Base-by-base conservation (phyloP, 331 rosid genomes). In the Pyracantha coccinea region DNA sequence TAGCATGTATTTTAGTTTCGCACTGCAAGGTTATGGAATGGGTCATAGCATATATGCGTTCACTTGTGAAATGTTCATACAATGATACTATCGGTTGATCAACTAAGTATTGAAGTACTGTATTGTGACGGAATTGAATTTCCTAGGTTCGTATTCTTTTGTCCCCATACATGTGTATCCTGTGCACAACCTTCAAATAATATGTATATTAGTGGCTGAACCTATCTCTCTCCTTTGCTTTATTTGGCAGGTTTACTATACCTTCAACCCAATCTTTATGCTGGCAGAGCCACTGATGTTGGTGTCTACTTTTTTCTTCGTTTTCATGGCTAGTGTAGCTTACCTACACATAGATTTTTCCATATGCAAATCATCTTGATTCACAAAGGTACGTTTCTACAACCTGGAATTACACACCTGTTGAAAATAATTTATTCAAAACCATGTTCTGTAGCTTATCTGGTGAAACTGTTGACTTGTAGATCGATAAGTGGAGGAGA, bases 261-360 rank as follows among this genome's bases (percentile, higher is more conserved):
- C 47, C 72, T 94, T 92, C 77, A 90, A 89, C 80, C 96, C 96
- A 31, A 77, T 92, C 35, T 94, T 92, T 83, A 92, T 94, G 99
- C 89, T 94, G 70, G 99, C 97, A 17, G 97, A 94, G 83, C 99
- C 99, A 25, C 78, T 94, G 33, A 92, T 94, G 99, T 84, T 94
- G 89, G 85, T 27, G 27, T 76, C 89, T 73, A 88, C 81, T 24
- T 90, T 94, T 83, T 92, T 90, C 96, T 85, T 92, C 66, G 69
- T 89, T 52, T 94, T 92, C 74, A 75, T 83, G 86, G 86, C 97
- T 47, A 80, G 90, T 35, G 79, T 89, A 68, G 86, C 97, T 71
- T 94, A 92, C 85, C 87, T 94, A 65, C 90, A 94, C 80, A 3
- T 86, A 8, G 99, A 94, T 82, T 85, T 92, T 73, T 90, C 99